phyloP scores from a whole-genome alignment of 495 filamentous ascomycete genomes.

The Daldinia bambusicola region DNA sequence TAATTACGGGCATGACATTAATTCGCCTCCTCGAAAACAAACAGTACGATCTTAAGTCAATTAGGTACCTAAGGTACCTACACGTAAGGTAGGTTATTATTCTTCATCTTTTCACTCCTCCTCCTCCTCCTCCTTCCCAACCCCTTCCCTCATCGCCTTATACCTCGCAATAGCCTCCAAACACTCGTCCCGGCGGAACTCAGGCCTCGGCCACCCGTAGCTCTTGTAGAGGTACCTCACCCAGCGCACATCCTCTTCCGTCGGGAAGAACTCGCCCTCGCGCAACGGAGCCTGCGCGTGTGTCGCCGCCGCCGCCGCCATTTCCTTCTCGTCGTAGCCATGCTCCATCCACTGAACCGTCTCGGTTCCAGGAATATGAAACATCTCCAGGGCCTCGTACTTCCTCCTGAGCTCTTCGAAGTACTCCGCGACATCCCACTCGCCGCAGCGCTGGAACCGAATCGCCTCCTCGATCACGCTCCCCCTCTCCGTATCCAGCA shows the following conservation, averaged over 20 bases:
- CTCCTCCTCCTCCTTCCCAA: no score
- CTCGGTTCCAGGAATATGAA: background rate
- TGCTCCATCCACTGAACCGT: background rate
- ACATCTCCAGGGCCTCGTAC: background rate
- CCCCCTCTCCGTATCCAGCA: background rate
- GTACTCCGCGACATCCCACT: background rate
- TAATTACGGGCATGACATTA: no score
- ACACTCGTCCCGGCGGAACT: constrained; percentile 2
- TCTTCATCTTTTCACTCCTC: no score
- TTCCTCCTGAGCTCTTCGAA: background rate
- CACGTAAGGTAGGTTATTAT: no score
- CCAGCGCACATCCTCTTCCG: background rate
- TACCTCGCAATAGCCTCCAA: constrained; percentile 1
- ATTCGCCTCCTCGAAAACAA: no score
- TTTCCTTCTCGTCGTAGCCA: background rate
- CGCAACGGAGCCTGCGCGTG: background rate
- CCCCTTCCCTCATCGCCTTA: background rate
- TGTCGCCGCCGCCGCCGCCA: background rate
- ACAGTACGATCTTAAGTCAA: no score
- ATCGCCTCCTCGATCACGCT: background rate
- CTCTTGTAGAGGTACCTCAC: background rate
- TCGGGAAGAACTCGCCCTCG: background rate
- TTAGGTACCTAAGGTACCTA: no score
- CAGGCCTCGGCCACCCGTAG: background rate
- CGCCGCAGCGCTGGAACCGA: background rate